Evolutionary conservation across 129 eudicot species (phyloP).

Genomic region (Arctium lappa): DNA sequence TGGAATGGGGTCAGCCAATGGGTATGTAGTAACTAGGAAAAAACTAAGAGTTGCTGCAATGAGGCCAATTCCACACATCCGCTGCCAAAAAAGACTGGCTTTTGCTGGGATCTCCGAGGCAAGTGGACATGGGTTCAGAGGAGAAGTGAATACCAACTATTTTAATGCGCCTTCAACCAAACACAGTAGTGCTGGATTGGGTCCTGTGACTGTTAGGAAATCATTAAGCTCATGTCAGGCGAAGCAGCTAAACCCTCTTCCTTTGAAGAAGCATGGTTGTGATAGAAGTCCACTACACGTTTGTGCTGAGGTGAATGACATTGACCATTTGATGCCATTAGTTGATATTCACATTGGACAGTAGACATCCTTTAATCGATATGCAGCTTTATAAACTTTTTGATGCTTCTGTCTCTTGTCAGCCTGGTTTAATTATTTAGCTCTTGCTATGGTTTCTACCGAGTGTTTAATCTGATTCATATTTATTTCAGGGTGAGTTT

Average conservation of each 20-base stretch:
- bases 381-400: too few species aligned
- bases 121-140: too few species aligned
- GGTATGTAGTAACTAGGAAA: constrained; percentile 43
- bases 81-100: constrained; percentile 70
- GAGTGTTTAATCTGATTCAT: too few species aligned
- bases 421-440: too few species aligned
- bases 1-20: constrained; percentile 39
- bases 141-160: not conserved
- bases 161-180: constrained; percentile 42
- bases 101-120: constrained; percentile 45
- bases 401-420: too few species aligned
- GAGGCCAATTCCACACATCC: constrained; percentile 81
- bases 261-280: too few species aligned
- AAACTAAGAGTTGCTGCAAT: constrained; percentile 67
- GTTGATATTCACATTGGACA: too few species aligned
- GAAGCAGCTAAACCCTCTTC: constrained; percentile 43
- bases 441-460: too few species aligned
- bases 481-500: constrained; percentile 80
- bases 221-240: constrained; percentile 58
- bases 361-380: too few species aligned
- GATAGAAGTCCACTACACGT: too few species aligned
- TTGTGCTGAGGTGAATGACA: too few species aligned
- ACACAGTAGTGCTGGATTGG: constrained; percentile 44
- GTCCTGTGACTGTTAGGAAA: constrained; percentile 59
- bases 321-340: too few species aligned